phyloP scores from a whole-genome alignment of 345 rosid species.

The Leavenworthia alabamica region DNA sequence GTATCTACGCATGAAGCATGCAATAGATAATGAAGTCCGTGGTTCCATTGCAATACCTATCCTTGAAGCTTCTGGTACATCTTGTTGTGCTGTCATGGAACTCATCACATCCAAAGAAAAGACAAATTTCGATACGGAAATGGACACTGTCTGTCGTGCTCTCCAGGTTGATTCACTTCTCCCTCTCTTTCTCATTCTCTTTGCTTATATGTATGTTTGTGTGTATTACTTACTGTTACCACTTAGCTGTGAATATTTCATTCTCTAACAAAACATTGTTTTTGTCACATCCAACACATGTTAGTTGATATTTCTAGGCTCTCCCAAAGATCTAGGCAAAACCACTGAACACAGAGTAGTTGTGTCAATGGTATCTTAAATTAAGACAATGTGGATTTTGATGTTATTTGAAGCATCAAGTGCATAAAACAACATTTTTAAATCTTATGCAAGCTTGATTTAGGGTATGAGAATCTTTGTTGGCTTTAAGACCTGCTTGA shows the following conservation, averaged over 20 bases:
- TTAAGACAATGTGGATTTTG: conserved; percentile 15
- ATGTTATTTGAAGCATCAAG: conserved; percentile 17
- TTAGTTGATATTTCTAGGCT: conserved; percentile 5
- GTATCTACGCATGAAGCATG: conserved; percentile 64
- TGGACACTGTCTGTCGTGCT: conserved; percentile 60
- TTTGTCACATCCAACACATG: background rate
- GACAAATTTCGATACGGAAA: conserved; percentile 63
- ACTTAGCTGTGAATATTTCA: background rate
- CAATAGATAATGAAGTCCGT: conserved; percentile 56
- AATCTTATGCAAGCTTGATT: conserved; percentile 19
- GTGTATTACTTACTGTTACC: background rate
- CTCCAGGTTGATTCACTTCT: conserved; percentile 55
- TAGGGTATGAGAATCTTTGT: conserved; percentile 23
- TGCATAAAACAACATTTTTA: conserved; percentile 21
- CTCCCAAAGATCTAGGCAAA: background rate
- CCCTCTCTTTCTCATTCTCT: background rate
- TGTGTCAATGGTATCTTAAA: background rate
- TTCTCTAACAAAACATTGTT: background rate
- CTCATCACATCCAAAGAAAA: conserved; percentile 78
- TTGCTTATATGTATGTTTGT: conserved; percentile 6
- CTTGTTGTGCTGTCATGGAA: conserved; percentile 82
- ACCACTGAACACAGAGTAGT: conserved; percentile 4
- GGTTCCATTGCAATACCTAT: conserved; percentile 84
- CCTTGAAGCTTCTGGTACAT: conserved; percentile 41
- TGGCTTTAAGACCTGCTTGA: conserved; percentile 19